A percentile compares a stretch with the other conserved stretches of the same genome.
Evolutionary conservation across 2,329 filamentous ascomycete species (phyloP).

Genomic region (Coniella vitis): DNA sequence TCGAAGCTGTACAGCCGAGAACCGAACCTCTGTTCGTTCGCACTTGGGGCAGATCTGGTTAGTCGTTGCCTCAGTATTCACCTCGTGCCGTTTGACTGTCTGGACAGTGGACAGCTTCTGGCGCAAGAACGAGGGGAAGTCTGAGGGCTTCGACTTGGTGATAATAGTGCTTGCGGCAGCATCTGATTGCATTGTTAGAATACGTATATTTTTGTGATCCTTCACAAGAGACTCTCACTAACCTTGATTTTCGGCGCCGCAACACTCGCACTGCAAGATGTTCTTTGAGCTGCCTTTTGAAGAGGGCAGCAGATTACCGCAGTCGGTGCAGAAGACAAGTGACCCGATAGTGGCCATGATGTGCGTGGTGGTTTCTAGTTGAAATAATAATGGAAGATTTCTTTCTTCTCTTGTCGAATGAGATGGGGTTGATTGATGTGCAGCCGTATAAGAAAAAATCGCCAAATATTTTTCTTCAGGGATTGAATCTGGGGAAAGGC

Average conservation of each 20-base stretch:
- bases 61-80: conserved; percentile 64
- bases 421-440: background rate
- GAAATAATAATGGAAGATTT: background rate
- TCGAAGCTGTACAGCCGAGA: conserved; percentile 76
- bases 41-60: conserved; percentile 73
- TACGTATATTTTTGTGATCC: background rate
- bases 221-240: conserved; percentile 17
- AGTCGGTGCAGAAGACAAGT: conserved; percentile 86
- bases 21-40: conserved; percentile 74
- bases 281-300: conserved; percentile 71
- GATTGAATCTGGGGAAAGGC: conserved; percentile 8
- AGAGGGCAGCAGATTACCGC: conserved; percentile 80
- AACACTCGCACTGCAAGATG: conserved; percentile 75
- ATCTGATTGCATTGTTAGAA: conserved; percentile 40
- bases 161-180: conserved; percentile 68
- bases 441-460: background rate
- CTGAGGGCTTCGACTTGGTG: conserved; percentile 78
- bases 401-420: background rate
- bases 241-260: conserved; percentile 81
- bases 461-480: conserved; percentile 6
- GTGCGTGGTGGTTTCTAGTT: conserved; percentile 4
- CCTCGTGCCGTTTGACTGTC: conserved; percentile 68
- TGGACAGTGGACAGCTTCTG: conserved; percentile 85
- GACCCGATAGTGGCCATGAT: conserved; percentile 84
- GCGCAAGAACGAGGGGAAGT: conserved; percentile 84